phyloP scores from a whole-genome alignment of 2,329 filamentous ascomycete species.

The Fusarium pseudoanthophilum region DNA sequence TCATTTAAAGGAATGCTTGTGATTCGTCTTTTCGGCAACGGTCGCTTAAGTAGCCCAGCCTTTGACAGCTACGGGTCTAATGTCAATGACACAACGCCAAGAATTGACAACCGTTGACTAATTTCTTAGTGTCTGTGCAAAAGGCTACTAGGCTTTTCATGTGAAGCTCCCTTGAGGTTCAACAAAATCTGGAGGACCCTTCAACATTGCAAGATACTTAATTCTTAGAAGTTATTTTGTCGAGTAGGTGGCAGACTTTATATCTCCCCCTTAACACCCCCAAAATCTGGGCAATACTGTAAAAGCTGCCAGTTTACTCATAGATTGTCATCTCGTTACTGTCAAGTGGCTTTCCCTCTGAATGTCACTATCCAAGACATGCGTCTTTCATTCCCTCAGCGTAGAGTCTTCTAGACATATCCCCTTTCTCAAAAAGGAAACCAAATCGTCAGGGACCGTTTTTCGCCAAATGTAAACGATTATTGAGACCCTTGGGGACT shows the following conservation, averaged over 20 bases:
- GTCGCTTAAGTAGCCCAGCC: conserved; percentile 14
- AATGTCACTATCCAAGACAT: not conserved
- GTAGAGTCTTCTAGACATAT: not conserved
- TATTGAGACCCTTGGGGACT: conserved; percentile 4
- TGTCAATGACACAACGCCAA: conserved; percentile 12
- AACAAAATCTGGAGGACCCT: not conserved
- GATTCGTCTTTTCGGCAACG: conserved; percentile 23
- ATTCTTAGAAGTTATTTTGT: too few species aligned
- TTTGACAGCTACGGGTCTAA: conserved; percentile 2
- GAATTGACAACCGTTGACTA: conserved; percentile 3
- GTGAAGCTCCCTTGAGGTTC: not conserved
- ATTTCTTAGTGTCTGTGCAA: not conserved
- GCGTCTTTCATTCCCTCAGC: not conserved
- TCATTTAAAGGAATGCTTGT: not conserved
- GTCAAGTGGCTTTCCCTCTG: not conserved
- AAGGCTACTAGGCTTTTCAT: not conserved
- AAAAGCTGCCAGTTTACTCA: not conserved
- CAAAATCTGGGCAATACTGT: not conserved
- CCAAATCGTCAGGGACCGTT: conserved; percentile 21
- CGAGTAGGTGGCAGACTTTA: too few species aligned
- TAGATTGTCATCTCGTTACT: not conserved
- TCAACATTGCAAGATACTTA: not conserved
- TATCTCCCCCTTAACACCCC: not conserved
- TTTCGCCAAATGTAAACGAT: conserved; percentile 4
- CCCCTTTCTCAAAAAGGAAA: conserved; percentile 21